Base-by-base conservation (phyloP, 2,329 filamentous ascomycete genomes). In the Fusarium sp. region DNA sequence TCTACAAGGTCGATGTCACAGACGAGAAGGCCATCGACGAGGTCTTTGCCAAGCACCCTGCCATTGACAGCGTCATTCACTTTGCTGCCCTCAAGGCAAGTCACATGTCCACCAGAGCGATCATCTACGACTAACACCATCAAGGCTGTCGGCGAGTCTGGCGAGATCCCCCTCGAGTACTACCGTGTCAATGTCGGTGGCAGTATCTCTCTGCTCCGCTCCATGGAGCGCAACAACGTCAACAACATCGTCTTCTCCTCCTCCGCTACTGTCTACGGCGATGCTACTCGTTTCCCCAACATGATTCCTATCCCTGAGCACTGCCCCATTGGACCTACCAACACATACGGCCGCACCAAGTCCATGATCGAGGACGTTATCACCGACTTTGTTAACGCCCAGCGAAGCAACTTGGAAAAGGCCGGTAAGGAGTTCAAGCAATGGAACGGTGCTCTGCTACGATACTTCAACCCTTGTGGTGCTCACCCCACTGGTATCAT, bases 291-390 rank as follows among this genome's bases (percentile, higher is more conserved):
- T 81, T 94, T 98, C 85, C 91, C 93, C 77, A 93, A 97, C 88
- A 99, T 99, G 96, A 99, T 99, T 76, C 96, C 96, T 74, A 99
- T 99, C 80, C 96, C 96, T 58, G 96, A 99, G 86, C 88, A 94
- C 84, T 99, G 96, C 89, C 96, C 97, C 69, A 94, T 97, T 73
- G 96, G 95, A 58, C 94, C 96, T 20, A 99, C 96, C 77, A 99
- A 98, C 88, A 95, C 96, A 32, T 99, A 99, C 85, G 97, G 96
- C 73, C 94, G 94, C 84, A 99, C 96, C 75, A 99, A 99, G 88
- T 92, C 94, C 80, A 93, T 92, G 77, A 95, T 98, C 73, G 96
- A 99, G 87, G 89, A 88, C 76, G 92, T 98, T 83, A 98, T 99
- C 82, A 95, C 92, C 77, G 96, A 99, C 84, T 91, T 94, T 79